Evolutionary conservation across 495 filamentous ascomycete species (phyloP).

Genomic region (Lichina pygmaea): DNA sequence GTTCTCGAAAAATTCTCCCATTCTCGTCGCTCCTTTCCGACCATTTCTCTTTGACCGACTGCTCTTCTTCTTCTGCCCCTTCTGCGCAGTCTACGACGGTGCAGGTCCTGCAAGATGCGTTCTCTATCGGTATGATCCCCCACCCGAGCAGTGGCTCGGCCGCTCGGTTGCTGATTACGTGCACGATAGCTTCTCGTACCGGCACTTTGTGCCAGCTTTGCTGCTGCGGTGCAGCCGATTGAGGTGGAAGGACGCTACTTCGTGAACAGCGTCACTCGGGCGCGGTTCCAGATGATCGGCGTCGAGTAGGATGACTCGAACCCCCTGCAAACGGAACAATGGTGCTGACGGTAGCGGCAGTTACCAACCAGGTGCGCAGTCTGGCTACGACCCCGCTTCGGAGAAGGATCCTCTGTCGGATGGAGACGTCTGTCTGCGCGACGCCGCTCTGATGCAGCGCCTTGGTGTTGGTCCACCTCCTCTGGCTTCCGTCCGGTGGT

Average conservation of each 20-base stretch:
- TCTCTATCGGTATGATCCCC: no score
- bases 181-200: no score
- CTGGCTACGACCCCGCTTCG: slow-evolving; percentile 37
- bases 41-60: no score
- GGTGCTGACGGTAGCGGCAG: slow-evolving; percentile 12
- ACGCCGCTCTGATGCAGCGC: slow-evolving; percentile 76
- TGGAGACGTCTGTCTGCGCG: slow-evolving; percentile 48
- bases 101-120: no score
- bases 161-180: no score
- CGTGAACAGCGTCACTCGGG: slow-evolving; percentile 47
- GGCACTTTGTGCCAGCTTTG: slow-evolving; percentile 17
- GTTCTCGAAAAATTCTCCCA: no score
- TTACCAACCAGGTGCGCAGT: slow-evolving; percentile 76
- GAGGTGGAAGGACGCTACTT: slow-evolving; percentile 56
- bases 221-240: slow-evolving; percentile 42
- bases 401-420: slow-evolving; percentile 53
- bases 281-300: slow-evolving; percentile 73
- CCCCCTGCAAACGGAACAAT: slow-evolving; percentile 1
- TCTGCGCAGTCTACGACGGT: no score
- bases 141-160: no score
- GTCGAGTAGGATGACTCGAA: slow-evolving; percentile 29
- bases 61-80: no score
- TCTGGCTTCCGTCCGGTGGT: background rate
- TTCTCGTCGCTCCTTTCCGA: no score
- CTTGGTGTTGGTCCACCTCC: slow-evolving; percentile 18